Conservation (phyloP, 2,329 filamentous ascomycete species). For the Fusarium pseudoanthophilum region DNA sequence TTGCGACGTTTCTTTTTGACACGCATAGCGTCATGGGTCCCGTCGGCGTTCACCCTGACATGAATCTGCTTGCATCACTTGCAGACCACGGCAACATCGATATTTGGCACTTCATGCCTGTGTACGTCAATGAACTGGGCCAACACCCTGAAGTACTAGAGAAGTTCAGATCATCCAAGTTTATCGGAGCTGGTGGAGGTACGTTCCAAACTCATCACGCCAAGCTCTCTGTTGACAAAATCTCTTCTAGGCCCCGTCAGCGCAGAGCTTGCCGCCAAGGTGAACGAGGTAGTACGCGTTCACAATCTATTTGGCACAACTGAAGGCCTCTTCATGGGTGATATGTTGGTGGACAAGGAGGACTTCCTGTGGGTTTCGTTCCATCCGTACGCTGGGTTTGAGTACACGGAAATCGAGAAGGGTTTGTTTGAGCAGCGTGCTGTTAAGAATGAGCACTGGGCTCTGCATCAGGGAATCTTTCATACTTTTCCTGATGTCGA, state of each 20-base stretch:
- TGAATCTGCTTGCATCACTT: not conserved
- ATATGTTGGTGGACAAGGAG: not conserved
- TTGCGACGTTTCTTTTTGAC: not conserved
- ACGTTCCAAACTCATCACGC: rapidly evolving
- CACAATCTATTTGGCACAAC: not conserved
- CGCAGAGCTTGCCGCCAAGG: not conserved
- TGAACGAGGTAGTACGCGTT: not conserved
- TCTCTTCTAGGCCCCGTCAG: not conserved
- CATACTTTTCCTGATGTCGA: not conserved
- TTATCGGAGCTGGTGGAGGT: not conserved
- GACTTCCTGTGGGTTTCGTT: not conserved
- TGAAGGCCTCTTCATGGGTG: not conserved
- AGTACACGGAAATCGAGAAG: not conserved
- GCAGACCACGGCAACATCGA: not conserved
- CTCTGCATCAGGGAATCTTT: not conserved
- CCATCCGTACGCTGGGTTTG: not conserved
- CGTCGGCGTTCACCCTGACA: not conserved
- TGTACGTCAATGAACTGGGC: not conserved
- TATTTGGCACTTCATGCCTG: not conserved
- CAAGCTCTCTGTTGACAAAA: not conserved
- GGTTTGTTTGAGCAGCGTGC: not conserved
- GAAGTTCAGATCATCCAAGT: not conserved
- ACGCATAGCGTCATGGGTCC: not conserved
- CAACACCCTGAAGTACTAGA: not conserved
- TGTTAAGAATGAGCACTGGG: not conserved